Conservation (phyloP, 2,329 filamentous ascomycete species). For the Ambrosiella xylebori region DNA sequence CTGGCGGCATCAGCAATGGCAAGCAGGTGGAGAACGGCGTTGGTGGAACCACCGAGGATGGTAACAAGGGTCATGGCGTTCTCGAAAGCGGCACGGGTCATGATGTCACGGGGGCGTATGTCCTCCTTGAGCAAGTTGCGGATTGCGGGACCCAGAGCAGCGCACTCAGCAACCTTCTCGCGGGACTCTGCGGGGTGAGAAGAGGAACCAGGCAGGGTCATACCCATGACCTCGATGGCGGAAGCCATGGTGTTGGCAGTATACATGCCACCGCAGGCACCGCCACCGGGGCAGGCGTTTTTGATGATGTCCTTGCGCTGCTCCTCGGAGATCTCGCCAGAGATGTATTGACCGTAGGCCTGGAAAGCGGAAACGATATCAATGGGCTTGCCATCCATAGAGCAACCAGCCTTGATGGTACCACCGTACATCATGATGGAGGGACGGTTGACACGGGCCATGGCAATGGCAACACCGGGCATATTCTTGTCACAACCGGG, state of each 20-base stretch:
- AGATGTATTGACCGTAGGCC: slow-evolving; percentile 63
- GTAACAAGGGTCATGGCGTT: slow-evolving; percentile 84
- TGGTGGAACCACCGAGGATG: slow-evolving; percentile 80
- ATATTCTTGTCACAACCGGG: slow-evolving; percentile 97
- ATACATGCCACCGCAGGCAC: slow-evolving; percentile 75
- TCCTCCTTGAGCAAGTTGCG: slow-evolving; percentile 63
- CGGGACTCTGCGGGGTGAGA: slow-evolving; percentile 67
- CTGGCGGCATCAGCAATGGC: slow-evolving; percentile 80
- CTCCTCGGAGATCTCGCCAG: slow-evolving; percentile 55
- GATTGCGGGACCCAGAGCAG: slow-evolving; percentile 64
- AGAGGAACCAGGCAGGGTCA: slow-evolving; percentile 67
- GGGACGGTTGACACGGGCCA: slow-evolving; percentile 77
- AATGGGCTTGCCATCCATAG: slow-evolving; percentile 83
- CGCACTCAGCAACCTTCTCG: slow-evolving; percentile 73
- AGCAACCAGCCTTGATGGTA: slow-evolving; percentile 73
- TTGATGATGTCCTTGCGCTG: slow-evolving; percentile 70
- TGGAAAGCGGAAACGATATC: slow-evolving; percentile 73
- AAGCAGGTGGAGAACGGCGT: slow-evolving; percentile 74
- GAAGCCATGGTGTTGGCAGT: slow-evolving; percentile 91
- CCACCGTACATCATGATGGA: slow-evolving; percentile 94
- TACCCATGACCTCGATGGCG: slow-evolving; percentile 74
- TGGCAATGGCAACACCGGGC: slow-evolving; percentile 82
- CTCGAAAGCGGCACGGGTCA: slow-evolving; percentile 68
- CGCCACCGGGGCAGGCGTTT: slow-evolving; percentile 49
- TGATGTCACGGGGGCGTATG: slow-evolving; percentile 62